Evolutionary conservation across 1,284 basidiomycete genomes (phyloP).

Genomic region (Grifola frondosa): DNA sequence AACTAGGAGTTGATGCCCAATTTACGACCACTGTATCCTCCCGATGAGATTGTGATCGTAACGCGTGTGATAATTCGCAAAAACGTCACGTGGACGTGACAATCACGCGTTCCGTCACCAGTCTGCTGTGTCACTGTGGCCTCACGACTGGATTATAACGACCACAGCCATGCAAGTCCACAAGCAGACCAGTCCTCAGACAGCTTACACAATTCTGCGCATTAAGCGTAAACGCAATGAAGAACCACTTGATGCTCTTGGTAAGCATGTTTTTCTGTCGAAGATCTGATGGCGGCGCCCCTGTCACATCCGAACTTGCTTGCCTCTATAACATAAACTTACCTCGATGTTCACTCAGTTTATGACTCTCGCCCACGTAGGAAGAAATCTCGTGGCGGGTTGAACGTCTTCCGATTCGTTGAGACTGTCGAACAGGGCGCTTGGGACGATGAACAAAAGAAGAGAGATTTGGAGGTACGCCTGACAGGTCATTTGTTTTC

Average conservation of each 20-base stretch:
- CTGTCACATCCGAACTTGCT: neutral
- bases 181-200: constrained; percentile 19
- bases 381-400: constrained; percentile 59
- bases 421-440: constrained; percentile 69
- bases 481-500: neutral
- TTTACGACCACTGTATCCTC: no score
- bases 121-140: neutral
- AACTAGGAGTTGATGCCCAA: no score
- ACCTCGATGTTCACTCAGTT: constrained; percentile 39
- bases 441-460: constrained; percentile 60
- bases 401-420: constrained; percentile 74
- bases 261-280: constrained; percentile 38
- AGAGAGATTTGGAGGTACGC: constrained; percentile 55
- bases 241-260: constrained; percentile 74
- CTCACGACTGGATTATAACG: neutral
- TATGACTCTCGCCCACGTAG: constrained; percentile 58
- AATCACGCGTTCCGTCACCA: neutral
- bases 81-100: no score
- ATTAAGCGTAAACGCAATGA: constrained; percentile 80
- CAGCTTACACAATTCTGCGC: constrained; percentile 66
- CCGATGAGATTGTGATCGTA: no score
- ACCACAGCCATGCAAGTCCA: constrained; percentile 13
- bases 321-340: neutral
- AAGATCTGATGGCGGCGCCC: no score
- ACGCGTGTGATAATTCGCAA: no score